Evolutionary conservation across 495 filamentous ascomycete species (phyloP).

Genomic region (Aspergillus bertholletiae): DNA sequence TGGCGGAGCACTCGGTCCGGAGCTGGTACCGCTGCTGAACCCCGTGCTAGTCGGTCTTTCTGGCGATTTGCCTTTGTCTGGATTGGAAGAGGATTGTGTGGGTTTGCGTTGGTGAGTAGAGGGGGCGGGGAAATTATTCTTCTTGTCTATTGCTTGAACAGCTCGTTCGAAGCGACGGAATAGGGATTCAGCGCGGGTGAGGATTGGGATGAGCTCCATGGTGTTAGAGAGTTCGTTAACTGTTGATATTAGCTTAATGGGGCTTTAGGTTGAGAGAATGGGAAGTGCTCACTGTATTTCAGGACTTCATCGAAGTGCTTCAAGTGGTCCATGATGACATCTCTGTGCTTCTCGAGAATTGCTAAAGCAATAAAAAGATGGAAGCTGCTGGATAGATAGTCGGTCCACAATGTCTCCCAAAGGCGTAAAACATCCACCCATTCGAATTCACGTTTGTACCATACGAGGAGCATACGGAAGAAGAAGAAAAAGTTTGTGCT

Average conservation of each 20-base stretch:
- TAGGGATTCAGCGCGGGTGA: conserved; percentile 82
- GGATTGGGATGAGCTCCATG: conserved; percentile 81
- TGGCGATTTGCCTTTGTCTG: conserved; percentile 33
- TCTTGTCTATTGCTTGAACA: conserved; percentile 83
- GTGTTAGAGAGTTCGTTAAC: conserved; percentile 94
- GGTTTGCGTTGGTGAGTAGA: conserved; percentile 54
- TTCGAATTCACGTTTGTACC: conserved; percentile 96
- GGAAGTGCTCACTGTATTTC: conserved; percentile 72
- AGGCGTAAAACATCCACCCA: conserved; percentile 83
- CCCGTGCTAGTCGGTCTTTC: conserved; percentile 21
- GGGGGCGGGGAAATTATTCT: conserved; percentile 72
- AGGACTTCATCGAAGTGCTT: conserved; percentile 95
- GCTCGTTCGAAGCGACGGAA: conserved; percentile 84
- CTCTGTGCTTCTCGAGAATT: conserved; percentile 91
- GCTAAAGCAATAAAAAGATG: conserved; percentile 93
- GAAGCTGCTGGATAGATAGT: conserved; percentile 81
- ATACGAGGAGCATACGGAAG: conserved; percentile 96
- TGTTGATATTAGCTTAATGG: conserved; percentile 22
- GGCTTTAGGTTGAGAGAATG: background rate
- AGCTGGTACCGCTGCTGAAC: conserved; percentile 24
- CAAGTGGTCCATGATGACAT: conserved; percentile 91
- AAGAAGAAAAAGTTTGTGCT: conserved; percentile 99
- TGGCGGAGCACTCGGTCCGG: conserved; percentile 15
- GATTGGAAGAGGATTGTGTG: conserved; percentile 8
- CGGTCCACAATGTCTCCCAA: conserved; percentile 95